phyloP scores from a whole-genome alignment of 1,284 basidiomycete genomes.

The Polyporus tsugae region DNA sequence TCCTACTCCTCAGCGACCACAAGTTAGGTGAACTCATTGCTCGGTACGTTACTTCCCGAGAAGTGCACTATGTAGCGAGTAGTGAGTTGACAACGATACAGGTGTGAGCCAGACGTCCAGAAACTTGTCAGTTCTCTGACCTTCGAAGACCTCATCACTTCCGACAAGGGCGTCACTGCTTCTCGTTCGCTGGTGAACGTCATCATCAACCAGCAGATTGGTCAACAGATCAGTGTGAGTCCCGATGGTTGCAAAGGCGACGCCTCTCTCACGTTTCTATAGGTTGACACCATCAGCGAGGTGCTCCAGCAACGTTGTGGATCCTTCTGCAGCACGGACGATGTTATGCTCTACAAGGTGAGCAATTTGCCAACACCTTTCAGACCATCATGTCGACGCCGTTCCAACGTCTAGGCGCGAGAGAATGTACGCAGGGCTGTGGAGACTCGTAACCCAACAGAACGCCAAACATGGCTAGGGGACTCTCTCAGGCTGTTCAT shows the following conservation, averaged over 20 bases:
- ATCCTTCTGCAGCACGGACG: conserved; percentile 97
- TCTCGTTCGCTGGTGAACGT: conserved; percentile 93
- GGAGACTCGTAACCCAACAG: conserved; percentile 76
- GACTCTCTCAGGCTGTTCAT: conserved; percentile 90
- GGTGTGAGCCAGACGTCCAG: conserved; percentile 77
- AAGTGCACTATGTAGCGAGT: conserved; percentile 6
- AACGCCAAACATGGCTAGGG: conserved; percentile 78
- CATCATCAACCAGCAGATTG: conserved; percentile 97
- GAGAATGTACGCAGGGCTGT: conserved; percentile 93
- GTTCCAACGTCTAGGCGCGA: conserved; percentile 71
- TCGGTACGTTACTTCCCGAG: conserved; percentile 58
- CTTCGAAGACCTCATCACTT: conserved; percentile 87
- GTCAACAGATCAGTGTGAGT: conserved; percentile 91
- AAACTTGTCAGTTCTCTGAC: conserved; percentile 74
- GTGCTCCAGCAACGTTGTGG: conserved; percentile 94
- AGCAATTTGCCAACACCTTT: conserved; percentile 17
- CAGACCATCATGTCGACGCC: neutral
- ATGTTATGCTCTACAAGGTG: conserved; percentile 97
- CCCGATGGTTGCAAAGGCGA: neutral
- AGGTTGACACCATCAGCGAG: conserved; percentile 97
- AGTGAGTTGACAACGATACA: conserved; percentile 37
- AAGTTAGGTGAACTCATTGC: conserved; percentile 86
- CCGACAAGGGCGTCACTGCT: conserved; percentile 81
- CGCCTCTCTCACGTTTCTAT: neutral
- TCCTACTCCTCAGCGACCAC: conserved; percentile 93